phyloP scores from a whole-genome alignment of 2,329 filamentous ascomycete genomes.

The Sclerotinia borealis region DNA sequence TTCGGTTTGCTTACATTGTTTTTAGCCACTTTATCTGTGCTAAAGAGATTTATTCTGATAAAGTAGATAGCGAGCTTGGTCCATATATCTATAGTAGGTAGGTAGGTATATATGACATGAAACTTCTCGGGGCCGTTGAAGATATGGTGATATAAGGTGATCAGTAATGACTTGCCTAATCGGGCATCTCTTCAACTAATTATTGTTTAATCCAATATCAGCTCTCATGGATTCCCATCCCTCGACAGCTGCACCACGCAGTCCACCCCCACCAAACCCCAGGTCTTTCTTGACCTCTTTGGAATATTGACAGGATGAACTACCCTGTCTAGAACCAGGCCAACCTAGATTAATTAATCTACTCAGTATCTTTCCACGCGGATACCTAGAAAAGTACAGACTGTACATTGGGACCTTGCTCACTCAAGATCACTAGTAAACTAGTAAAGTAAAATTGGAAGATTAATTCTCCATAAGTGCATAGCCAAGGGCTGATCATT shows the following conservation, averaged over 20 bases:
- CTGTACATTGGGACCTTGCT: not conserved
- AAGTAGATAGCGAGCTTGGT: not conserved
- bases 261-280: constrained; percentile 4
- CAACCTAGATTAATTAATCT: not conserved
- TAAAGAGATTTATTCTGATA: not conserved
- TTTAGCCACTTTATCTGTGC: not conserved
- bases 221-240: not conserved
- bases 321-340: not conserved
- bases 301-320: not conserved
- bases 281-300: not conserved
- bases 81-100: not conserved
- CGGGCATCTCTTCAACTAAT: not conserved
- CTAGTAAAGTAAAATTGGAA: not conserved
- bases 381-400: not conserved
- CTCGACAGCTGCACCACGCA: not conserved
- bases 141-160: not conserved
- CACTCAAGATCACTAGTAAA: not conserved
- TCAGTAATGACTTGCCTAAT: not conserved
- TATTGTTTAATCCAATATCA: not conserved
- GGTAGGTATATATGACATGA: not conserved
- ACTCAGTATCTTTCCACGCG: not conserved
- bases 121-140: not conserved
- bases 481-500: not conserved
- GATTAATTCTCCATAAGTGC: not conserved
- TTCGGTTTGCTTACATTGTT: not conserved